These are phyloP conservation scores for Monilinia fructicola DNA, from an alignment of 2,329 filamentous ascomycete genomes.

Conservation along the genomic window DNA sequence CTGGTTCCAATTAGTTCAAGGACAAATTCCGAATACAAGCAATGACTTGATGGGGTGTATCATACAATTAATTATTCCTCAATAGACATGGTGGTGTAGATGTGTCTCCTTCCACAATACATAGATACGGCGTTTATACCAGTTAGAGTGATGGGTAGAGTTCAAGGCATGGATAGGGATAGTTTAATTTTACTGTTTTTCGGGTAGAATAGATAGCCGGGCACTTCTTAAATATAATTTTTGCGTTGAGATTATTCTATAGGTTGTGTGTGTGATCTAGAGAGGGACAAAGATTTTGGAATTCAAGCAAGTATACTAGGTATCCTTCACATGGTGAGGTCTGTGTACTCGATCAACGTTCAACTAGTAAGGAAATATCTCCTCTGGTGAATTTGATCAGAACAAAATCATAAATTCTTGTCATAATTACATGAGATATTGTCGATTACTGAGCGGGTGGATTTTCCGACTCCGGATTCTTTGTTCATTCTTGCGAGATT, in stretches of 20 bases:
- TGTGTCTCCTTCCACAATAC: background rate
- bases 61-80: background rate
- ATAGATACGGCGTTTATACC: slow-evolving; percentile 10
- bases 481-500: background rate
- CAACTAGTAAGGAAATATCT: no score
- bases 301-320: background rate
- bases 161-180: no score
- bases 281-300: background rate
- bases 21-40: no score
- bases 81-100: background rate
- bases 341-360: background rate
- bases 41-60: background rate
- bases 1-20: background rate
- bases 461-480: no score
- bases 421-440: no score
- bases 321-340: background rate
- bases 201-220: background rate
- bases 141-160: background rate
- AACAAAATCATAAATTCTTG: no score
- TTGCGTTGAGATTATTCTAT: background rate
- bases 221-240: background rate
- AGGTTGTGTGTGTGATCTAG: background rate
- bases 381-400: no score
- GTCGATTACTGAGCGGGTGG: no score
- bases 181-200: background rate